Base-by-base conservation (phyloP, 768 basidiomycete genomes). In the Lactarius vividus region DNA sequence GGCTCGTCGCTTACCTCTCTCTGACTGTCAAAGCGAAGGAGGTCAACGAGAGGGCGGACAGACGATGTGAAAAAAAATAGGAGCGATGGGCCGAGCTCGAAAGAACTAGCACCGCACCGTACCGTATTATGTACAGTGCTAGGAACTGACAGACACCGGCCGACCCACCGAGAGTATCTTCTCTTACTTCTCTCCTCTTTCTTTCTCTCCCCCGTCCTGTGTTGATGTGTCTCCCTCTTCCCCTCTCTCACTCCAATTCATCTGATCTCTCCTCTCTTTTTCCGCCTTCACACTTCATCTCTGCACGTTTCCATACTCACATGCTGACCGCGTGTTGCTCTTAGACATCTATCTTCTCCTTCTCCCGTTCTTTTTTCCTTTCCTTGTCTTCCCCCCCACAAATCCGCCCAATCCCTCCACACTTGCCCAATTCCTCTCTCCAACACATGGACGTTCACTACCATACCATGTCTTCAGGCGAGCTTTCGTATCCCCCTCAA, bases 401-500 rank as follows among this genome's bases (percentile, higher is more conserved):
- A 40, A 64, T 70, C 35, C 62, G 23, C 40, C 58, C 65, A 57
- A 35, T 28, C 26, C 57, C 57, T 39, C 61, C 37, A 23, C 57
- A 23, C 46, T 62, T 52, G 55, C 63, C 59, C 63, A 56, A 3
- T 40, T 37, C 5, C 59, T 58, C 59, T 44, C 52, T 35, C 58
- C 57, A 59, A 59, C 71, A 67, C 69, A 74, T 74, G 74, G 73
- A 74, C 72, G 37, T 68, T 54, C 69, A 71, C 72, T 72, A 69
- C 52, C 68, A 67, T 68, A 60, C 66, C 63, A 73, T 74, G 73
- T 72, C 74, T 67, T 62, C 72, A 54, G 62, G 62, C 63, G 73
- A 75, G 64, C 66, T 70, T 40, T 75, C 75, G 67, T 79, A 77
- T 69, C 69, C 74, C 39, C 74, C 72, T 29, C 69, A 62, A 26